phyloP scores from a whole-genome alignment of 768 basidiomycete genomes.

The Phlebiopsis gigantea region DNA sequence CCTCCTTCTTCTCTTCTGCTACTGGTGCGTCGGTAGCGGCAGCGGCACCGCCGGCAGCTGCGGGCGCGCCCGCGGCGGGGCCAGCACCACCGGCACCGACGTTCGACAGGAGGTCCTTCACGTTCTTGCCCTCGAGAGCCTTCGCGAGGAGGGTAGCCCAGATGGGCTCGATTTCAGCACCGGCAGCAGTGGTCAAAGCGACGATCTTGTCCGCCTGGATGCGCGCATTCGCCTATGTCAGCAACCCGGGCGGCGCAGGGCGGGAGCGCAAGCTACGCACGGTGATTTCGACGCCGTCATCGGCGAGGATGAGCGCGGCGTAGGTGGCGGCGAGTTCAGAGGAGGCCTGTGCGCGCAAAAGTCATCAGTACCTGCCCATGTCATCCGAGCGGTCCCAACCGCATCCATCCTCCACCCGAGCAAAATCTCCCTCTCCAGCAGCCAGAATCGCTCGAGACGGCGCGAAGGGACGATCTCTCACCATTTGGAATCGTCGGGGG shows the following conservation, averaged over 20 bases:
- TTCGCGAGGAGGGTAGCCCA: constrained; percentile 97
- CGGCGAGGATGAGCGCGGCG: constrained; percentile 97
- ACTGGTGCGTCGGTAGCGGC: constrained; percentile 70
- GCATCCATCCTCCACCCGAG: constrained; percentile 1
- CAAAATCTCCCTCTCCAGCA: neutral
- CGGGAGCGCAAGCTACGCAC: constrained; percentile 45
- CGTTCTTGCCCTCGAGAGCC: constrained; percentile 96
- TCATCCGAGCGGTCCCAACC: neutral
- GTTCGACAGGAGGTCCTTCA: constrained; percentile 93
- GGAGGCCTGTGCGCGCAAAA: constrained; percentile 35
- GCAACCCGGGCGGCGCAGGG: too few species aligned
- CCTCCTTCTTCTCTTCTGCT: constrained; percentile 82
- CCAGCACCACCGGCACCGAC: constrained; percentile 91
- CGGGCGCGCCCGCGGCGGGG: constrained; percentile 55
- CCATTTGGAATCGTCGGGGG: constrained; percentile 9
- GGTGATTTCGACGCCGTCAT: constrained; percentile 96
- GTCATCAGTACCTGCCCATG: neutral
- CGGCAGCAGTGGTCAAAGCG: constrained; percentile 79
- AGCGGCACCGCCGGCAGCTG: constrained; percentile 52
- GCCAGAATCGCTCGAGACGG: neutral
- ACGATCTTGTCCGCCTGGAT: constrained; percentile 85
- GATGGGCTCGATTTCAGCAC: constrained; percentile 88
- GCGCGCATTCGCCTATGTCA: neutral
- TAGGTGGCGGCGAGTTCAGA: constrained; percentile 90
- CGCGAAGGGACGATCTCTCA: constrained; percentile 7